These are phyloP conservation scores for Fusarium robinianum DNA, from an alignment of 2,329 filamentous ascomycete genomes.

Conservation along the genomic window DNA sequence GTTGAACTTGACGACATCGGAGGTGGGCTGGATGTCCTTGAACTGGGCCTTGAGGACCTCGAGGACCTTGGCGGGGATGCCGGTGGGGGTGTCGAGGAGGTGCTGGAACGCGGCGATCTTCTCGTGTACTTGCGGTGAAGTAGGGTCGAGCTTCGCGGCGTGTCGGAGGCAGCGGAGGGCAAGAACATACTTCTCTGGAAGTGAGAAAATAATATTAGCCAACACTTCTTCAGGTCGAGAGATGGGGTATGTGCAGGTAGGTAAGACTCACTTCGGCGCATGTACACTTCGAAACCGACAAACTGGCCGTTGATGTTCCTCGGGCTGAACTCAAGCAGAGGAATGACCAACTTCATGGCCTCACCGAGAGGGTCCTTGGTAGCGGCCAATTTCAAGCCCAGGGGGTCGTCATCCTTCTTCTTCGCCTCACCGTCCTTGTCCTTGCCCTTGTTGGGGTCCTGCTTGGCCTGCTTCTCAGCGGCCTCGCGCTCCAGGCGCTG, in stretches of 20 bases:
- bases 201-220: background rate
- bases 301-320: constrained; percentile 81
- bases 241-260: too few relatives aligned
- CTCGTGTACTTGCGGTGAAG: constrained; percentile 74
- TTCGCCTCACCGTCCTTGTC: constrained; percentile 68
- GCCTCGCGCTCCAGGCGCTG: constrained; percentile 72
- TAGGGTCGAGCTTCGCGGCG: constrained; percentile 68
- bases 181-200: constrained; percentile 79
- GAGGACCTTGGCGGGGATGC: constrained; percentile 64
- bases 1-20: constrained; percentile 67
- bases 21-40: constrained; percentile 59
- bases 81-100: constrained; percentile 60
- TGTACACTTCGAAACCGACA: constrained; percentile 87
- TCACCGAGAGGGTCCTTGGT: constrained; percentile 84
- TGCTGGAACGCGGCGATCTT: constrained; percentile 73
- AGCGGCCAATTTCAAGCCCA: constrained; percentile 77
- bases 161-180: constrained; percentile 85
- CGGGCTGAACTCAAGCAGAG: constrained; percentile 80
- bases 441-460: constrained; percentile 78
- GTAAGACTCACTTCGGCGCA: constrained; percentile 72
- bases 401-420: constrained; percentile 89
- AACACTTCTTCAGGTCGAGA: background rate
- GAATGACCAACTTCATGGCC: constrained; percentile 82
- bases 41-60: constrained; percentile 74
- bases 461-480: constrained; percentile 76